Evolutionary conservation across 495 filamentous ascomycete species (phyloP).

Genomic region (Lasiosphaeria miniovina): DNA sequence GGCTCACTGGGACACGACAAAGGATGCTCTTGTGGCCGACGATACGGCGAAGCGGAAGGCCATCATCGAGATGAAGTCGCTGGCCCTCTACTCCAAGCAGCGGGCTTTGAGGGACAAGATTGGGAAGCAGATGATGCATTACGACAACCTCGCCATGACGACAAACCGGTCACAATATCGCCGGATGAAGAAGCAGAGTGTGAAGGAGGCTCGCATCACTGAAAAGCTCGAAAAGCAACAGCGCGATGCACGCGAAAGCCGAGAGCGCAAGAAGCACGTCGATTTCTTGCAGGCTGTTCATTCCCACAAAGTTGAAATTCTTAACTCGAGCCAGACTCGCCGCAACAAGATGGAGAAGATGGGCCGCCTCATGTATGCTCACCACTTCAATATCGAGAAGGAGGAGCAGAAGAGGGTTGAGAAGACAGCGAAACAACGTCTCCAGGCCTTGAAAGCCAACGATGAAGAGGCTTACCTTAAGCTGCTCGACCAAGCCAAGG

Average conservation of each 20-base stretch:
- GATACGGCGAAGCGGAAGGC: conserved; percentile 84
- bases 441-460: conserved; percentile 96
- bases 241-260: conserved; percentile 85
- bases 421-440: conserved; percentile 97
- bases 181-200: conserved; percentile 91
- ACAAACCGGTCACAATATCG: conserved; percentile 85
- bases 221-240: conserved; percentile 99
- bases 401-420: conserved; percentile 98
- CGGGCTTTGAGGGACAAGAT: conserved; percentile 79
- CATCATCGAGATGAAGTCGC: conserved; percentile 86
- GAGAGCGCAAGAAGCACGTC: conserved; percentile 93
- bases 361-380: conserved; percentile 77
- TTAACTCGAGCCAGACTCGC: conserved; percentile 31
- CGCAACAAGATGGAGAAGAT: conserved; percentile 73
- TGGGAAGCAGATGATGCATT: conserved; percentile 83
- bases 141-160: conserved; percentile 92
- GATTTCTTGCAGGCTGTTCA: conserved; percentile 74
- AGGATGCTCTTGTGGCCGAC: conserved; percentile 67
- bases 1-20: conserved; percentile 76
- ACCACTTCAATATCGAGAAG: conserved; percentile 95
- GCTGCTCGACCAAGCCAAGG: conserved; percentile 94
- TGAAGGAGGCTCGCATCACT: conserved; percentile 94
- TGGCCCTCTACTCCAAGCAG: conserved; percentile 80
- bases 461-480: conserved; percentile 98
- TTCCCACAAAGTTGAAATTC: conserved; percentile 55